Base-by-base conservation (phyloP, 1,284 basidiomycete genomes). In the Sanguinoderma infundibulare region DNA sequence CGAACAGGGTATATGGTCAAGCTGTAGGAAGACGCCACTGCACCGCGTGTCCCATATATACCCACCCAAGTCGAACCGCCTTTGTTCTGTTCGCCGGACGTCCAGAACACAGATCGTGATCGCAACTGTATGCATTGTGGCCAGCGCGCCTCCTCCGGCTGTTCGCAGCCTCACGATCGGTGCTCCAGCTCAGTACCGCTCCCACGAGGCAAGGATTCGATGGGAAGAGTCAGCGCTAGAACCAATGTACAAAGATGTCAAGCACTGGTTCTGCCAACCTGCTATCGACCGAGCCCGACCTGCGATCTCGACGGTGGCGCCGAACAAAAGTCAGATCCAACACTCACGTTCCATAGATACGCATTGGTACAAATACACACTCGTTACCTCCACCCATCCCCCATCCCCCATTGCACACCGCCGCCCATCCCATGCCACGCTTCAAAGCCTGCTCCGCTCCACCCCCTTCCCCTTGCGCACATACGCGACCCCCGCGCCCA, bases 401-500 rank as follows among this genome's bases (percentile, higher is more conserved):
- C n/a, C n/a, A n/a, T n/a, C n/a, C n/a, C n/a, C n/a, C n/a, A n/a
- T 8, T 36, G 35, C 15, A 36, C 35, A 36, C 8, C 8, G 8
- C 8, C 35, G 15, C 8, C 15, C 35, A 36, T 36, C 35, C 35
- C 8, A 36, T 36, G 15, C 15, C 35, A 8, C 8, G 8, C 35
- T 8, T 75, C 73, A 89, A 66, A 89, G 69, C 73, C 83, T 89
- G 65, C 81, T 78, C 72, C 78, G 82, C 67, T 80, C 78, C 17
- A n/a, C n/a, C n/a, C n/a, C n/a, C n/a, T n/a, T n/a, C n/a, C n/a
- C 12, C 26, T 15, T 15, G 0, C 39, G 72, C 49, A 89, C 79
- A 60, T 81, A 85, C n/a, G 88, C 87, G 30, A 85, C 73, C 17
- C 87, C 88, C 34, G n/a, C n/a, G n/a, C n/a, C n/a, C n/a, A n/a